These are phyloP conservation scores for Metarhizium album DNA, from an alignment of 2,329 filamentous ascomycete species.

Conservation along the genomic window DNA sequence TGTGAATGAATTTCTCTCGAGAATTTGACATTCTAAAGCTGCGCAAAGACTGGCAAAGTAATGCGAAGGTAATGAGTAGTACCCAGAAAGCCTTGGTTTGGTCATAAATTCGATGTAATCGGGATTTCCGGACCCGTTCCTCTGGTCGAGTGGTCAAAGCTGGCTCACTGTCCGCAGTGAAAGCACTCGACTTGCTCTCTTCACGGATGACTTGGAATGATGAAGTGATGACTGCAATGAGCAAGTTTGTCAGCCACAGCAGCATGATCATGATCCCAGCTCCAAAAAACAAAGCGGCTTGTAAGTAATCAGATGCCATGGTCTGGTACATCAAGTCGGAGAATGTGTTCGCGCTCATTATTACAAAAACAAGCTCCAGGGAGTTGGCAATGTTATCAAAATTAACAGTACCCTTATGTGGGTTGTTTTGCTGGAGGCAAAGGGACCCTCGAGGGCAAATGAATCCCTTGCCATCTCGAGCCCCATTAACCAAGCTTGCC, in stretches of 20 bases:
- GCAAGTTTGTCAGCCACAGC: constrained; percentile 89
- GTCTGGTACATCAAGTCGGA: constrained; percentile 91
- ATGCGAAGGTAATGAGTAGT: constrained; percentile 63
- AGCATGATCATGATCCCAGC: constrained; percentile 80
- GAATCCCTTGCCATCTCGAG: constrained; percentile 63
- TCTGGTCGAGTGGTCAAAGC: constrained; percentile 25
- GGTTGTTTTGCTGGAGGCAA: constrained; percentile 70
- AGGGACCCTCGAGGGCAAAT: constrained; percentile 75
- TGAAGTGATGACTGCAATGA: constrained; percentile 94
- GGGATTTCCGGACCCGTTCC: constrained; percentile 28
- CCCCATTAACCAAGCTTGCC: constrained; percentile 37
- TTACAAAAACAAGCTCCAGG: constrained; percentile 87
- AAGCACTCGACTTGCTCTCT: constrained; percentile 88
- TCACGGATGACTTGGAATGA: constrained; percentile 98
- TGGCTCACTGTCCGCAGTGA: constrained; percentile 60
- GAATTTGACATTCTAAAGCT: constrained; percentile 62
- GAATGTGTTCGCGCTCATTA: constrained; percentile 98
- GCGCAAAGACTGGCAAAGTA: constrained; percentile 68
- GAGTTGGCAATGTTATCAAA: constrained; percentile 94
- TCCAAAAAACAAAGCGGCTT: constrained; percentile 68
- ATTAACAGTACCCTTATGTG: constrained; percentile 75
- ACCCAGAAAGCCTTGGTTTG: constrained; percentile 73
- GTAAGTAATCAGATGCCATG: constrained; percentile 81
- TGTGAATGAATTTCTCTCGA: constrained; percentile 55
- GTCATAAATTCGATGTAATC: constrained; percentile 61